Percentiles rank a stretch among this genome's conserved stretches.
phyloP scores from a whole-genome alignment of 2,329 filamentous ascomycete species.

The Exophiala calicioides region DNA sequence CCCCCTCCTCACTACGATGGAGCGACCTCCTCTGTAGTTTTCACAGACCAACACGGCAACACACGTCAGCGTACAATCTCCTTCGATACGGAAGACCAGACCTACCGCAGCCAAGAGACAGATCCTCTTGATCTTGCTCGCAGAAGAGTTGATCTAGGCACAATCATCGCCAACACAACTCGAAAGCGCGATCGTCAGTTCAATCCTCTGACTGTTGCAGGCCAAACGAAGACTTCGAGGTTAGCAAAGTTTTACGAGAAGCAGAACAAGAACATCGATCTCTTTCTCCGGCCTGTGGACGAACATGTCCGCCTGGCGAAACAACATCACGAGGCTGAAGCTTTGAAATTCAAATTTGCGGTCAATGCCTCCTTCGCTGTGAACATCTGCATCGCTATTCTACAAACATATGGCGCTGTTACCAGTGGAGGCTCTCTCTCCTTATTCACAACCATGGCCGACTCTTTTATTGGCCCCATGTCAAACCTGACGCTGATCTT shows the following conservation, averaged over 20 bases:
- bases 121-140: too few relatives aligned
- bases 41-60: too few relatives aligned
- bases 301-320: conserved; percentile 56
- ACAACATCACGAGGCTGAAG: conserved; percentile 54
- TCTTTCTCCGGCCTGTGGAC: conserved; percentile 57
- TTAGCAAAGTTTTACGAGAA: conserved; percentile 46
- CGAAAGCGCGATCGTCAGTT: too few relatives aligned
- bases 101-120: too few relatives aligned
- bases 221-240: too few relatives aligned
- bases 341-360: conserved; percentile 55
- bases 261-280: conserved; percentile 44
- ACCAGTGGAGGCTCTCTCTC: conserved; percentile 62
- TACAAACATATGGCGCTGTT: conserved; percentile 61
- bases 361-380: conserved; percentile 55
- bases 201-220: too few relatives aligned
- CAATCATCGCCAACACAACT: too few relatives aligned
- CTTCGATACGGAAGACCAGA: too few relatives aligned
- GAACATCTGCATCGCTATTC: conserved; percentile 58
- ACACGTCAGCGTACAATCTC: too few relatives aligned
- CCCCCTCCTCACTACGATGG: too few relatives aligned
- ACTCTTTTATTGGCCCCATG: conserved; percentile 56
- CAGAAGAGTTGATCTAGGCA: too few relatives aligned
- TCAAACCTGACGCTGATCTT: conserved; percentile 29
- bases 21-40: too few relatives aligned
- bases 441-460: conserved; percentile 65